Base-by-base conservation (phyloP, 192 early-diverging fungal genomes). In the Coemansia sp. region DNA sequence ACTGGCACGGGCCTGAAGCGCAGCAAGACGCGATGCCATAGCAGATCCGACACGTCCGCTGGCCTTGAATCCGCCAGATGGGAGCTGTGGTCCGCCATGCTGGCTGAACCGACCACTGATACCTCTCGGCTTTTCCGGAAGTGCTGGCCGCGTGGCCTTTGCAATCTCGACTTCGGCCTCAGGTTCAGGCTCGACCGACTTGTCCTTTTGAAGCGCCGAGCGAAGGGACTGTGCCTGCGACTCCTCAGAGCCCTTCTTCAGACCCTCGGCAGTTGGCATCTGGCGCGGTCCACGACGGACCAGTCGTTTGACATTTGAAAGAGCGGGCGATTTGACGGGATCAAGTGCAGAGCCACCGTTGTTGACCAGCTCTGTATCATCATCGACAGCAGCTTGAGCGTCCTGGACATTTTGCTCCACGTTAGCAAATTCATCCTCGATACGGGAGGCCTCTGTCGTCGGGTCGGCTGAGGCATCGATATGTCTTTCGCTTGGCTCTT, bases 11-110 rank as follows among this genome's bases (percentile, higher is more conserved):
- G 73, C 73, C 65, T 81, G 79, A 52, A 81, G 51, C 7, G 79
- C 79, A 25, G 79, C 79, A 67, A 81, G 58, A 13, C 79, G 70
- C 63, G 70, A 72, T 0, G 79, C 79, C 79, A 81, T 81, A 15
- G 73, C 79, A 1, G 79, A 81, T 0, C 70, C 79, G 4, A 81
- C 59, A 9, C 74, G 69, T 4, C 73, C 71, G 35, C 60, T 76
- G 51, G 79, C 63, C 74, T 72, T 75, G 67, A 81, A 81, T 15
- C 79, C 79, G 39, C 79, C 74, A 0, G 67, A 58, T 0, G 79
- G 79, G 30, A 81, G 64, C 37, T 72, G 79, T 2, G 71, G 69
- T 0, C 79, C 79, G 57, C 67, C 40, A 29, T 59, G 71, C 25
- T 46, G 43, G 7, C 72, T 60, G 37, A 59, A 58, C 12, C 77